Conservation (phyloP, 495 filamentous ascomycete genomes). For the Aspergillus coremiiformis region DNA sequence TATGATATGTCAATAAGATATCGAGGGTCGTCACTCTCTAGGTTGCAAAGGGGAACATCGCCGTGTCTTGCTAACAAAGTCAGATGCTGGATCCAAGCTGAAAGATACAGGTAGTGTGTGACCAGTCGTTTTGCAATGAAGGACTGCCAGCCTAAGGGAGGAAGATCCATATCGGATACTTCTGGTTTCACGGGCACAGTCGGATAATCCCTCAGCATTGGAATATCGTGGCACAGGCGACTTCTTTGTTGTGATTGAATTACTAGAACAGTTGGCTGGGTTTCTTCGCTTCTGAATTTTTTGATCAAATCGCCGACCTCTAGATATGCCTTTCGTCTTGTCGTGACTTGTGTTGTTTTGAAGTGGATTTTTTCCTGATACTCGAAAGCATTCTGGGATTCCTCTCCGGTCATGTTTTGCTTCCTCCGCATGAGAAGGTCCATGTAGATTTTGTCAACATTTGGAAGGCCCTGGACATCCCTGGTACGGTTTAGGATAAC, state of each 20-base stretch:
- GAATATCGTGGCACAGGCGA: conserved; percentile 74
- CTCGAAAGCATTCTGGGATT: conserved; percentile 70
- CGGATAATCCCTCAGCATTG: conserved; percentile 77
- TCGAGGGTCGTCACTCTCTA: conserved; percentile 87
- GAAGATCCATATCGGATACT: conserved; percentile 74
- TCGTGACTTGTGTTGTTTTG: conserved; percentile 78
- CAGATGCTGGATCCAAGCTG: conserved; percentile 85
- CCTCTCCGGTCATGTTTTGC: conserved; percentile 57
- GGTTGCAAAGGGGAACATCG: conserved; percentile 88
- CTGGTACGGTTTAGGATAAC: conserved; percentile 72
- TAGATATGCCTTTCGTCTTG: conserved; percentile 76
- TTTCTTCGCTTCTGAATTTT: conserved; percentile 80
- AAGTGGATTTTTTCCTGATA: conserved; percentile 88
- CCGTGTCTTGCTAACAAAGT: conserved; percentile 83
- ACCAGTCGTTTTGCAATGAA: conserved; percentile 83
- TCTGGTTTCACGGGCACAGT: conserved; percentile 74
- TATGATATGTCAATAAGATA: conserved; percentile 96
- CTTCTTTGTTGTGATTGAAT: conserved; percentile 84
- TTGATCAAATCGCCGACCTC: conserved; percentile 80
- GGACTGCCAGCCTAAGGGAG: conserved; percentile 87
- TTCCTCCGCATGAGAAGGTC: conserved; percentile 60
- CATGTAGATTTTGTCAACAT: conserved; percentile 83
- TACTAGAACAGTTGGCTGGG: conserved; percentile 68
- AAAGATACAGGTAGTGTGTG: conserved; percentile 81
- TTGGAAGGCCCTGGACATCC: conserved; percentile 78